Conservation (phyloP, 2,329 filamentous ascomycete species). For the Aspergillus ochraceus region DNA sequence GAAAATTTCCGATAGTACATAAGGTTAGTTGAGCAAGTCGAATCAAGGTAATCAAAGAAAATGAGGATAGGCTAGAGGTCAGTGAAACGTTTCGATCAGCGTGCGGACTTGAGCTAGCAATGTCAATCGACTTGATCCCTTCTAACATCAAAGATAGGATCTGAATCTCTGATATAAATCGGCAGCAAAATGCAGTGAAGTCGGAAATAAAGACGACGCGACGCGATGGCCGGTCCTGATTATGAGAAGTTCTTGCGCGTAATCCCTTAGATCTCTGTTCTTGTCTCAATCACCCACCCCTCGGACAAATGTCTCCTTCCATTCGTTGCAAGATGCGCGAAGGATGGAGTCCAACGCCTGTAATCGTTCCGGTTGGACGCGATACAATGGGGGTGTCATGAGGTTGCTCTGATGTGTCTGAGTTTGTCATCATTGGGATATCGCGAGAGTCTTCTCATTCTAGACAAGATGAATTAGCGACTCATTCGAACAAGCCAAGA, state of each 20-base stretch:
- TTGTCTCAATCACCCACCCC: conserved; percentile 42
- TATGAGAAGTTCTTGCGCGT: conserved; percentile 4
- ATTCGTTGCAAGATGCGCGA: conserved; percentile 24
- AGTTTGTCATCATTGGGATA: conserved; percentile 44
- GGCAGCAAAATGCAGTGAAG: neutral
- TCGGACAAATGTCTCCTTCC: conserved; percentile 37
- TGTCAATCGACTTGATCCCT: neutral
- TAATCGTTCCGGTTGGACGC: conserved; percentile 1
- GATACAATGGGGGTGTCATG: conserved; percentile 31
- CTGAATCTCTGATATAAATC: too few species aligned
- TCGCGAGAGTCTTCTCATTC: conserved; percentile 15
- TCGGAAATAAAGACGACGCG: neutral
- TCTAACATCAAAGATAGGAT: neutral
- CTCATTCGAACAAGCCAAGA: too few species aligned
- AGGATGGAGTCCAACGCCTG: conserved; percentile 39
- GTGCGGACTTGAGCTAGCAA: too few species aligned
- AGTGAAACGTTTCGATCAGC: too few species aligned
- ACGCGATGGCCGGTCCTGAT: neutral
- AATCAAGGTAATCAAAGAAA: too few species aligned
- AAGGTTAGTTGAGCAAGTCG: too few species aligned
- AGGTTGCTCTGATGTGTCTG: conserved; percentile 37
- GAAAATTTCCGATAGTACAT: too few species aligned
- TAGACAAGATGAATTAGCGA: neutral
- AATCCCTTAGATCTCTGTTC: conserved; percentile 52
- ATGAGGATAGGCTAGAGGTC: too few species aligned